Conservation (phyloP, 495 filamentous ascomycete genomes). For the Hypoxylon crocopeplum region DNA sequence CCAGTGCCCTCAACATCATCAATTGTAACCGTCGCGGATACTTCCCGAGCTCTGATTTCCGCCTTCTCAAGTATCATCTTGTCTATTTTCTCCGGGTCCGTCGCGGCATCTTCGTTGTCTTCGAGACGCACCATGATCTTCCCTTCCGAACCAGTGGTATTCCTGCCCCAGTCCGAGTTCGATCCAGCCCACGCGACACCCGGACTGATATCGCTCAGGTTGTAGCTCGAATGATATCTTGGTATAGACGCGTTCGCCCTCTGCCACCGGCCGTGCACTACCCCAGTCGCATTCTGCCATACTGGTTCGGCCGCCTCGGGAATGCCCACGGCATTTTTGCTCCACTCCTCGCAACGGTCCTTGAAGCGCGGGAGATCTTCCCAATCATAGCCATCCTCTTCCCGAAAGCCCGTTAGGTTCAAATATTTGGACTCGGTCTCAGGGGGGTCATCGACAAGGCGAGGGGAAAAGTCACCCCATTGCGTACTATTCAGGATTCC, state of each 20-base stretch:
- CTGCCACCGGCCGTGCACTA: constrained; percentile 77
- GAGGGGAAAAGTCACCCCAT: constrained; percentile 76
- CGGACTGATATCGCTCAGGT: constrained; percentile 56
- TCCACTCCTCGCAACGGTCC: constrained; percentile 53
- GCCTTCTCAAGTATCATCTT: constrained; percentile 28
- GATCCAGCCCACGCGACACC: constrained; percentile 47
- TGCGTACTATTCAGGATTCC: constrained; percentile 70
- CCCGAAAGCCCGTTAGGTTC: constrained; percentile 77
- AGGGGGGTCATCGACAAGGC: constrained; percentile 34
- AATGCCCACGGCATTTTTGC: constrained; percentile 46
- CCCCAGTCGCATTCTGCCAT: constrained; percentile 84
- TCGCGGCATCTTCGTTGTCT: constrained; percentile 50
- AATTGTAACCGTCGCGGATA: constrained; percentile 70
- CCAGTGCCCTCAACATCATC: constrained; percentile 71
- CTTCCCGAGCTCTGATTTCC: constrained; percentile 58
- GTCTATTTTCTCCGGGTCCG: constrained; percentile 37
- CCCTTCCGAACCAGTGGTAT: constrained; percentile 68
- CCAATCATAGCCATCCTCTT: constrained; percentile 80
- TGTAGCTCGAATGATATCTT: constrained; percentile 50
- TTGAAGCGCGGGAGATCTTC: constrained; percentile 59
- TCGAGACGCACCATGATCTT: constrained; percentile 59
- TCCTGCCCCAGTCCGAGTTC: constrained; percentile 65
- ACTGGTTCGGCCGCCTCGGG: constrained; percentile 54
- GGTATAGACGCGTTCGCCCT: constrained; percentile 53
- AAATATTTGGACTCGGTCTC: constrained; percentile 64